Evolutionary conservation across 768 basidiomycete genomes (phyloP).

Genomic region (Pleurotus cornucopiae): DNA sequence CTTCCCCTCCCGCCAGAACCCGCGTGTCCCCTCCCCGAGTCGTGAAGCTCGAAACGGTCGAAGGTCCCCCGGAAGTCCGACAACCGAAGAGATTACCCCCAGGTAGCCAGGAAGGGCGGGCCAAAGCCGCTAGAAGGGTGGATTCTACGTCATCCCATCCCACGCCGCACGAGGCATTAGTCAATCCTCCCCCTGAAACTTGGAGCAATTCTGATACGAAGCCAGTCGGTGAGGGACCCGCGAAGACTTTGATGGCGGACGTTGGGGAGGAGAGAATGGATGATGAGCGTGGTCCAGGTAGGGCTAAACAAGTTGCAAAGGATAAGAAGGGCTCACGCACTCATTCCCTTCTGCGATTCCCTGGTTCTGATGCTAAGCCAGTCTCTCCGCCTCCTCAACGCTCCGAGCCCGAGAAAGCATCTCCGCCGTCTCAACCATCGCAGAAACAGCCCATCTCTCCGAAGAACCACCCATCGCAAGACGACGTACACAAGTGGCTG

Average conservation of each 20-base stretch:
- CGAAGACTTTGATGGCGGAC: neutral
- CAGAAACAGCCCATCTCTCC: slow-evolving; percentile 7
- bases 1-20: neutral
- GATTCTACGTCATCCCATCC: slow-evolving; percentile 17
- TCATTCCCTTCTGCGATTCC: slow-evolving; percentile 1
- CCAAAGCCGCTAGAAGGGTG: slow-evolving; percentile 41
- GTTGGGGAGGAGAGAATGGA: neutral
- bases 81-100: slow-evolving; percentile 39
- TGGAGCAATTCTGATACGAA: neutral
- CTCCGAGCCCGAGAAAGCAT: slow-evolving; percentile 3
- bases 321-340: slow-evolving; percentile 9
- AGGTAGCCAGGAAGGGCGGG: slow-evolving; percentile 42
- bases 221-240: neutral
- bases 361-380: neutral
- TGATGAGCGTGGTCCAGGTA: slow-evolving; percentile 2
- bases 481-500: slow-evolving; percentile 61
- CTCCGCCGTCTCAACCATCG: slow-evolving; percentile 8
- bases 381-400: neutral
- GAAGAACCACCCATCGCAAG: slow-evolving; percentile 25
- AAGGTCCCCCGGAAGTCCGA: neutral
- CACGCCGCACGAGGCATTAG: slow-evolving; percentile 1
- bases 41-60: slow-evolving; percentile 5
- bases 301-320: slow-evolving; percentile 10
- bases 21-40: slow-evolving; percentile 3
- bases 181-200: neutral